A percentile compares a stretch with the other conserved stretches of the same genome.
Evolutionary conservation across 108 stramenopile species (phyloP).

Genomic region (Poteriospumella lacustris): DNA sequence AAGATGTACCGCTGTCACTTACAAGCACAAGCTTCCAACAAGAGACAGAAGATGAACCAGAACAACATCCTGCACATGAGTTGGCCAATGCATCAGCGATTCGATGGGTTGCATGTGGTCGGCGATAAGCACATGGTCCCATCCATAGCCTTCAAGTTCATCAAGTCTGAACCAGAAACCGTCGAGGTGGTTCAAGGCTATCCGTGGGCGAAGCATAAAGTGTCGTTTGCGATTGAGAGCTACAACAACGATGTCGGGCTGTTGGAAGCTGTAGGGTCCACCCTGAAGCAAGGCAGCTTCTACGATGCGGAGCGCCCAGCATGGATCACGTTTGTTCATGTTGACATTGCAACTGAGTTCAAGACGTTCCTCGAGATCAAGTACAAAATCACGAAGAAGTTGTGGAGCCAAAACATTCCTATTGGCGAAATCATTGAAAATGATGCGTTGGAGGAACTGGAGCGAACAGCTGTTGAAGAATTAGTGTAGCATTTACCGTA

Average conservation of each 20-base stretch:
- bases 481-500: too few relatives aligned
- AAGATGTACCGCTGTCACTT: conserved; percentile 1
- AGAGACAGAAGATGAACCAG: not conserved
- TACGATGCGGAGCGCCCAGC: not conserved
- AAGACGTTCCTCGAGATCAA: not conserved
- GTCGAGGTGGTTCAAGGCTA: not conserved
- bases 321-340: not conserved
- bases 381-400: not conserved
- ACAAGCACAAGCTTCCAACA: conserved; percentile 9
- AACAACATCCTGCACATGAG: not conserved
- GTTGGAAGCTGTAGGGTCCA: not conserved
- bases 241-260: not conserved
- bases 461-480: too few relatives aligned
- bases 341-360: not conserved
- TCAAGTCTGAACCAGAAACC: not conserved
- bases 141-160: not conserved
- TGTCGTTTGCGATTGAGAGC: not conserved
- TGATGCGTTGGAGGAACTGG: too few relatives aligned
- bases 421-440: too few relatives aligned
- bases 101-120: not conserved
- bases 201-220: not conserved
- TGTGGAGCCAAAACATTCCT: not conserved
- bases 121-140: not conserved
- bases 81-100: not conserved
- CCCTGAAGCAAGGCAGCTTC: not conserved